Percentiles rank a stretch among this genome's conserved stretches.
Evolutionary conservation across 352 stramenopile genomes (phyloP).

Genomic region (Globisporangium solare): DNA sequence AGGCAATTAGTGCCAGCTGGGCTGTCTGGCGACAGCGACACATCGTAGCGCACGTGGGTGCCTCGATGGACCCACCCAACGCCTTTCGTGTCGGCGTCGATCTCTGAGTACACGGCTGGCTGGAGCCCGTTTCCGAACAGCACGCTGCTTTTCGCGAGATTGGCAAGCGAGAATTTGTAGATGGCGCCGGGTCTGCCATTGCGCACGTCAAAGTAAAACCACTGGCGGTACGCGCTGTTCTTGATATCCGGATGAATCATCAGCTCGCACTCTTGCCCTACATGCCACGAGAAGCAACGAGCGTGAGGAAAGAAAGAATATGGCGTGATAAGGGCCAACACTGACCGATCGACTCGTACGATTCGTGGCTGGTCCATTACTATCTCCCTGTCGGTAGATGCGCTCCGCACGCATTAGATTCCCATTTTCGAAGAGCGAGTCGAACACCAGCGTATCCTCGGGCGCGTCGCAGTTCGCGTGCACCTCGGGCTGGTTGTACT

Average conservation of each 20-base stretch:
- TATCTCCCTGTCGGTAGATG: conserved; percentile 30
- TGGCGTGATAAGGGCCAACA: too few relatives aligned
- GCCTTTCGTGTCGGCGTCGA: conserved; percentile 30
- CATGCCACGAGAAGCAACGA: not conserved
- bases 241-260: conserved; percentile 72
- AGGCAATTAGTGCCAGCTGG: conserved; percentile 47
- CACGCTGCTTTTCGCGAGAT: conserved; percentile 78
- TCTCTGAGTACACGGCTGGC: conserved; percentile 73
- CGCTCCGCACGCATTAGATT: conserved; percentile 60
- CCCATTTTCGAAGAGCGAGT: conserved; percentile 75
- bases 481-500: conserved; percentile 62
- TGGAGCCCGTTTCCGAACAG: conserved; percentile 81
- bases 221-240: conserved; percentile 84
- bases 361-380: conserved; percentile 5
- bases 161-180: conserved; percentile 75
- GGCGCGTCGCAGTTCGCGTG: conserved; percentile 25
- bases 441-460: conserved; percentile 59
- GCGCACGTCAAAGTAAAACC: conserved; percentile 88
- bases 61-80: conserved; percentile 63
- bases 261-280: conserved; percentile 67
- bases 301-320: not conserved
- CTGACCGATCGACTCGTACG: not conserved
- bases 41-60: conserved; percentile 58
- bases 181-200: conserved; percentile 39
- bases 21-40: conserved; percentile 24